Evolutionary conservation across 495 filamentous ascomycete genomes (phyloP), one percentile per base, ranked within the genome.

Genomic region (Sphaerosporella brunnea): DNA sequence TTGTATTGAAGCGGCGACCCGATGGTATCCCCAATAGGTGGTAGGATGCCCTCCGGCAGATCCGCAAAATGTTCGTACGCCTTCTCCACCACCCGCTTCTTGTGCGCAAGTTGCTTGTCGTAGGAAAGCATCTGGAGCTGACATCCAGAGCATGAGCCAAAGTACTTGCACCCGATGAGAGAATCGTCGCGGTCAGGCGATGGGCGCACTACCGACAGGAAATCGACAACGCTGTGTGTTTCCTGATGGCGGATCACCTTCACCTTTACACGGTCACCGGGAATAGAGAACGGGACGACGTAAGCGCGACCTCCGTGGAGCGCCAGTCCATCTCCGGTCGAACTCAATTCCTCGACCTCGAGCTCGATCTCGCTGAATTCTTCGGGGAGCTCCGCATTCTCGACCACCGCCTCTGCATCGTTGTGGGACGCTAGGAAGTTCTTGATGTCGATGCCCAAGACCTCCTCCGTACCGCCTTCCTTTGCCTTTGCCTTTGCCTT

Each of bases 71-170:
- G 85, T 41, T 69, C 70, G 66, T 81, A 97, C 23, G 92, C 90
- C 59, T 88, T 93, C 60, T 90, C 82, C 23, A 97, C 79, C 45
- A 95, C 80, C 40, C 70, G 67, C 60, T 73, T 77, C 68, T 97
- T 97, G 57, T 85, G 80, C 25, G 68, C 71, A 23, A 97, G 70
- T 62, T 97, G 90, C 47, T 82, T 77, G 23, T 71, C 66, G 64
- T 97, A 97, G 35, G 84, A 73, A 47, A 97, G 74, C 84, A 95
- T 94, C 64, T 97, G 90, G 60, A 95, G 83, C 66, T 96, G 92
- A 58, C 90, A 97, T 3, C 90, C 90, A 0, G 82, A 83, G 62
- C 90, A 97, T 44, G 69, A 73, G 25, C 71, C 64, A 58, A 97
- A 97, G 66, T 96, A 96, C 53, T 73, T 68, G 68, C 90, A 97